Evolutionary conservation across 2,329 filamentous ascomycete species (phyloP).

Genomic region (Fusarium incarnatum): DNA sequence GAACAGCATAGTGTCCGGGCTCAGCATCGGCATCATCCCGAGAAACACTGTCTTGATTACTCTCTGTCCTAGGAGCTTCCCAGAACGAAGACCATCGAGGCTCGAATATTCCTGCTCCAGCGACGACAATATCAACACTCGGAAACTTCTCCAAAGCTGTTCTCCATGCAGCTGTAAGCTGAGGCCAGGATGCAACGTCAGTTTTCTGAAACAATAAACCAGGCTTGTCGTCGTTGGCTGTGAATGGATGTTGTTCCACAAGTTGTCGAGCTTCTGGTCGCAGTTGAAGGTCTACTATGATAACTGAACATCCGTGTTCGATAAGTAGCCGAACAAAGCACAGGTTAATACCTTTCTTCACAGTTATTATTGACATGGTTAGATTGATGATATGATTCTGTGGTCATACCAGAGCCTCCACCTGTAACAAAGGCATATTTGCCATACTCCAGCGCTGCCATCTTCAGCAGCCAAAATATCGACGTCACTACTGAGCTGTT

Average conservation of each 20-base stretch:
- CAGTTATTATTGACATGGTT: not conserved
- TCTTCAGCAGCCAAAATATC: not conserved
- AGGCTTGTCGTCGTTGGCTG: constrained; percentile 30
- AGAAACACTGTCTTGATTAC: constrained; percentile 46
- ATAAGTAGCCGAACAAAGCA: constrained; percentile 52
- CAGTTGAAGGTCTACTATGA: constrained; percentile 53
- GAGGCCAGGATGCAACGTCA: constrained; percentile 53
- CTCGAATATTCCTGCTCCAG: constrained; percentile 55
- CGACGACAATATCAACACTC: constrained; percentile 52
- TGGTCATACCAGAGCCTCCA: constrained; percentile 39
- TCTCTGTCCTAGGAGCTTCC: constrained; percentile 48
- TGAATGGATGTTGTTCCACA: constrained; percentile 48
- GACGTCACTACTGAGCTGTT: not conserved
- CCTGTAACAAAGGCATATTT: constrained; percentile 40
- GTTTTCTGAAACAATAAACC: constrained; percentile 52
- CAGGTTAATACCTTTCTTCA: constrained; percentile 52
- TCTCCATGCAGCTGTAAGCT: constrained; percentile 50
- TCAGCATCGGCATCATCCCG: constrained; percentile 46
- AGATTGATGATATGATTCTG: not conserved
- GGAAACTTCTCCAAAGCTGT: constrained; percentile 46
- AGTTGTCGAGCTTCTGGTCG: constrained; percentile 51
- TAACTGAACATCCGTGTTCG: constrained; percentile 51
- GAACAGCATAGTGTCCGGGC: constrained; percentile 50
- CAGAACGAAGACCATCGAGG: constrained; percentile 54
- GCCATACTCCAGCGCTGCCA: constrained; percentile 45